phyloP scores from a whole-genome alignment of 2,329 filamentous ascomycete genomes.

The Aspergillus oerlinghausenensis region DNA sequence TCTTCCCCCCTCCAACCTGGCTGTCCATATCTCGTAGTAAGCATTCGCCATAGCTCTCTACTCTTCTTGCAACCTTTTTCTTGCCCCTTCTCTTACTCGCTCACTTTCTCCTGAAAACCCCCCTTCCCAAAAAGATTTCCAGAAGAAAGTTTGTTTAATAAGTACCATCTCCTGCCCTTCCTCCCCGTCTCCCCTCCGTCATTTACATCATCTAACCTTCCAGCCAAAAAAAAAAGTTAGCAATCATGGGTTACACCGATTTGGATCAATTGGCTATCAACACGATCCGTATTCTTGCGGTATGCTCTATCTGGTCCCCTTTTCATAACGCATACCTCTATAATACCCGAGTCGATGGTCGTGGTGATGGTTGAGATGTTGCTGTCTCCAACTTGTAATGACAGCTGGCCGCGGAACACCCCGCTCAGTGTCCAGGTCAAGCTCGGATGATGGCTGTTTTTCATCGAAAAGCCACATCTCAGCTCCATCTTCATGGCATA shows the following conservation, averaged over 20 bases:
- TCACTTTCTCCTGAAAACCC: slow-evolving; percentile 10
- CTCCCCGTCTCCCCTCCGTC: slow-evolving; percentile 4
- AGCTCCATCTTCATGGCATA: not conserved
- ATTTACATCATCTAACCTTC: slow-evolving; percentile 7
- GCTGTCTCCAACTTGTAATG: not conserved
- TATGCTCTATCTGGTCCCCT: slow-evolving; percentile 51
- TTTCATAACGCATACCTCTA: not conserved
- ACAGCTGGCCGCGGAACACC: not conserved
- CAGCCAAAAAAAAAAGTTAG: slow-evolving; percentile 24
- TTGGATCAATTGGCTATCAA: slow-evolving; percentile 90
- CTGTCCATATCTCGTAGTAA: slow-evolving; percentile 4
- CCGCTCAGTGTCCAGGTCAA: not conserved
- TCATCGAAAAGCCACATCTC: not conserved
- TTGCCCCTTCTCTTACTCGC: slow-evolving; percentile 16
- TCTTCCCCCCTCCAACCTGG: slow-evolving; percentile 5
- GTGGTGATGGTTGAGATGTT: not conserved
- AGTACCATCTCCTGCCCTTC: slow-evolving; percentile 12
- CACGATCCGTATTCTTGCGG: slow-evolving; percentile 93
- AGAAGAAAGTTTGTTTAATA: slow-evolving; percentile 8
- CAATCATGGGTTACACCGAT: slow-evolving; percentile 81
- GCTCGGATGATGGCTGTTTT: not conserved
- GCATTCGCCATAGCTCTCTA: slow-evolving; percentile 9
- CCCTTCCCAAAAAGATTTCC: slow-evolving; percentile 4
- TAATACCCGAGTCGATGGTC: not conserved
- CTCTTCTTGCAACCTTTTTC: slow-evolving; percentile 15